Percentiles rank a stretch among this genome's conserved stretches.
phyloP scores from a whole-genome alignment of 1,284 basidiomycete genomes.

The Thelephora terrestris region DNA sequence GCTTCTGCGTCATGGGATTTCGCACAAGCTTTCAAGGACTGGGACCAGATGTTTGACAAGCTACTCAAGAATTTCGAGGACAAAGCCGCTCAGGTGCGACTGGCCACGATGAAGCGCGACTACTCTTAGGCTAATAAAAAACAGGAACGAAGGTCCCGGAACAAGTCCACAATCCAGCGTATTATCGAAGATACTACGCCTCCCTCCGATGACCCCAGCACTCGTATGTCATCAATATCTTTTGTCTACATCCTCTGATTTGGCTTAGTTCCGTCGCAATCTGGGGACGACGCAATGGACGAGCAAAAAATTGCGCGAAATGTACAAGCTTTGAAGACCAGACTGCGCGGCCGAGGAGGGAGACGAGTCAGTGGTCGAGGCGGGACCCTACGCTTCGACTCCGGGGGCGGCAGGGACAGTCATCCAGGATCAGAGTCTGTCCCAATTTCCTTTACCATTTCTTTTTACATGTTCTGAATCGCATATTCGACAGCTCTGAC shows the following conservation, averaged over 20 bases:
- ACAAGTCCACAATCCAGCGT: constrained; percentile 32
- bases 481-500: constrained; percentile 43
- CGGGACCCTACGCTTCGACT: constrained; percentile 38
- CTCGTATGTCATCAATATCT: constrained; percentile 26
- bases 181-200: constrained; percentile 31
- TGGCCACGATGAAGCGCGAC: constrained; percentile 3
- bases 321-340: constrained; percentile 81
- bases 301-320: constrained; percentile 89
- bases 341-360: constrained; percentile 62
- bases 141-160: constrained; percentile 61
- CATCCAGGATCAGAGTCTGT: constrained; percentile 55
- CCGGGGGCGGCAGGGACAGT: constrained; percentile 51
- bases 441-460: constrained; percentile 2
- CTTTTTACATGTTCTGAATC: constrained; percentile 4
- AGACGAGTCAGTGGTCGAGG: constrained; percentile 37
- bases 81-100: constrained; percentile 55
- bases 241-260: constrained; percentile 1
- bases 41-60: constrained; percentile 78
- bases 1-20: constrained; percentile 53
- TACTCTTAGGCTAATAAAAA: background rate
- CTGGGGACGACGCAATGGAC: constrained; percentile 51
- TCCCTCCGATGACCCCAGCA: constrained; percentile 51
- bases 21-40: constrained; percentile 60
- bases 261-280: constrained; percentile 44
- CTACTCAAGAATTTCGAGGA: constrained; percentile 68